phyloP scores from a whole-genome alignment of 345 rosid species.

The Euphorbia peplus region DNA sequence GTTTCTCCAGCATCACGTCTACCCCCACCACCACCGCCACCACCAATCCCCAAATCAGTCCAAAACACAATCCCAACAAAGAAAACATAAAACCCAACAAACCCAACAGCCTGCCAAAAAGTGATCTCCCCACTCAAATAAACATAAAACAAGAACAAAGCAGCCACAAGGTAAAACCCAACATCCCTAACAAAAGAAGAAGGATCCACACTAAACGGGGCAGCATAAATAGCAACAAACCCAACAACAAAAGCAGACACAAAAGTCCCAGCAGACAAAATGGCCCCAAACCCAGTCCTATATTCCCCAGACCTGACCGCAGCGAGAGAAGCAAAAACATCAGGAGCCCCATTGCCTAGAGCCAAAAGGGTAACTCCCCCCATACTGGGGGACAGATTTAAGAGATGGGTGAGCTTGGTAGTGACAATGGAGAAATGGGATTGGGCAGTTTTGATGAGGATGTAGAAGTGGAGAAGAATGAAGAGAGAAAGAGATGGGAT shows the following conservation, averaged over 20 bases:
- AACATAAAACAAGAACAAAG: constrained; percentile 71
- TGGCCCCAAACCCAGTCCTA: constrained; percentile 89
- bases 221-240: constrained; percentile 83
- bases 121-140: constrained; percentile 95
- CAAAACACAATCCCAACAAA: constrained; percentile 89
- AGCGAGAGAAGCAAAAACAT: constrained; percentile 79
- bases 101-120: constrained; percentile 88
- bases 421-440: constrained; percentile 90
- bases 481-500: constrained; percentile 53
- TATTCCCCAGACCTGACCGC: constrained; percentile 81
- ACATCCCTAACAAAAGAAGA: constrained; percentile 78
- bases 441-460: constrained; percentile 92
- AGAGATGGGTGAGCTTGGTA: constrained; percentile 66
- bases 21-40: constrained; percentile 15
- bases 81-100: constrained; percentile 76
- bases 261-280: constrained; percentile 84
- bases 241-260: constrained; percentile 95
- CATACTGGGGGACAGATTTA: constrained; percentile 80
- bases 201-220: constrained; percentile 74
- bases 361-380: constrained; percentile 93
- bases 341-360: constrained; percentile 93
- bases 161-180: constrained; percentile 67
- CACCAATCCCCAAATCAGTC: constrained; percentile 71
- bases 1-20: constrained; percentile 14
- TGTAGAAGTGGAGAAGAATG: constrained; percentile 68